Evolutionary conservation across 257 asterid genomes (phyloP).

Genomic region (Linderniella brevidens): DNA sequence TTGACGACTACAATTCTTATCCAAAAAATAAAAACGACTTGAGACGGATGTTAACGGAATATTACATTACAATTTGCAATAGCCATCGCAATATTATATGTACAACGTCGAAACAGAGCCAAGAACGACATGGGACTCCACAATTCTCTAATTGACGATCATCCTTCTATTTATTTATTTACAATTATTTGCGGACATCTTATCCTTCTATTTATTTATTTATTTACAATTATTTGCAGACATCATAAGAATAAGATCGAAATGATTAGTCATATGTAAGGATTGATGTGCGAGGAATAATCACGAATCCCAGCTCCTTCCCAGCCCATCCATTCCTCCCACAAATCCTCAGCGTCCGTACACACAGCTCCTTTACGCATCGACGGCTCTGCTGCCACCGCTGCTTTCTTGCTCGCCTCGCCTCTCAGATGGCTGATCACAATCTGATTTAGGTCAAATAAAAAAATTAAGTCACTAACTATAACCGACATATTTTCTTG

Average conservation of each 20-base stretch:
- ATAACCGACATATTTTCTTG: too few species aligned
- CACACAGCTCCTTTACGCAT: slow-evolving; percentile 40
- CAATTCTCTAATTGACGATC: too few species aligned
- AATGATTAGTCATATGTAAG: slow-evolving; percentile 44
- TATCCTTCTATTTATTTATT: neutral
- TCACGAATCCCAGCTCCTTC: slow-evolving; percentile 93
- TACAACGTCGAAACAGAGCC: too few species aligned
- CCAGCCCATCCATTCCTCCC: slow-evolving; percentile 99
- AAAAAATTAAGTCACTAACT: too few species aligned
- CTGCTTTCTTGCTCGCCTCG: slow-evolving; percentile 17
- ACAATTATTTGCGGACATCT: neutral
- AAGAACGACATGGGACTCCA: too few species aligned
- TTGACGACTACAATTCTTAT: too few species aligned
- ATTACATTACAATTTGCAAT: too few species aligned
- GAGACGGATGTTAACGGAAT: too few species aligned
- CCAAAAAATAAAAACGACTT: too few species aligned
- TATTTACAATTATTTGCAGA: neutral
- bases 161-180: neutral
- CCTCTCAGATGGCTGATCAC: slow-evolving; percentile 57
- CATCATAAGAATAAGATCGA: neutral
- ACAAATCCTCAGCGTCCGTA: slow-evolving; percentile 45
- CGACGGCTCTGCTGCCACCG: slow-evolving; percentile 15
- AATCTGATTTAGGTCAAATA: too few species aligned
- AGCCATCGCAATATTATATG: too few species aligned
- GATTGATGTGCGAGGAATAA: slow-evolving; percentile 66